Evolutionary conservation across 768 basidiomycete species (phyloP), one percentile per base, ranked within the genome.

Genomic region (Austroboletus festivus): DNA sequence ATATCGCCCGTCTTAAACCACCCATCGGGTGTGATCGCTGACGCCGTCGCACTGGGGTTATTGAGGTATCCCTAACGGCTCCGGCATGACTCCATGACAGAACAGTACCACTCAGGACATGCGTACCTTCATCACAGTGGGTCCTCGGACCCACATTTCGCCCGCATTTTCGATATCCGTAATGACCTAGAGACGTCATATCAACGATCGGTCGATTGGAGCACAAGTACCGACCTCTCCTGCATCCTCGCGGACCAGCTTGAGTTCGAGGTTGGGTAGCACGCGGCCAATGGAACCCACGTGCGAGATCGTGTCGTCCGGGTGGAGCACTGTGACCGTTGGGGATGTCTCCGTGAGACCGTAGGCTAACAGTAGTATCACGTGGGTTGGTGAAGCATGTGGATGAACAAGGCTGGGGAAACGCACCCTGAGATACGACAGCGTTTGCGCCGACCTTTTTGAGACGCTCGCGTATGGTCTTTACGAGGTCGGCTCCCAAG

Each of bases 1-100:
- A 94, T 79, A 63, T 95, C 93, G 1, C 93, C 91, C 0, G 92
- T 93, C 74, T 86, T 90, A 71, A 92, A 84, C 89, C 89, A 96
- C 3, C 81, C 77, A 42, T 89, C 85, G 0, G 67, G 65, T 0
- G 85, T 88, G 54, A 94, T 84, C 6, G 83, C 68, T 13, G 81
- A 76, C 20, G 71, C 68, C 2, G 90, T 94, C 4, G 91, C 89
- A 24, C 71, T 69, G 3, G 73, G 69, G 51, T 93, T 89, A 56
- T 82, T 83, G 52, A 86, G 67, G 58, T 93, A 93, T 10, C 91
- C 89, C 82, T 84, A 38, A 28, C 1, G 46, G 11, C 12, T 21
- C 24, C 5, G 16, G 18, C 19, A 31, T 47, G 31, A 52, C n/a
- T n/a, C n/a, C n/a, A n/a, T n/a, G n/a, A n/a, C n/a, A n/a, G n/a